Conservation (phyloP, 1,139 yeast genomes). For the Pichia sp. region DNA sequence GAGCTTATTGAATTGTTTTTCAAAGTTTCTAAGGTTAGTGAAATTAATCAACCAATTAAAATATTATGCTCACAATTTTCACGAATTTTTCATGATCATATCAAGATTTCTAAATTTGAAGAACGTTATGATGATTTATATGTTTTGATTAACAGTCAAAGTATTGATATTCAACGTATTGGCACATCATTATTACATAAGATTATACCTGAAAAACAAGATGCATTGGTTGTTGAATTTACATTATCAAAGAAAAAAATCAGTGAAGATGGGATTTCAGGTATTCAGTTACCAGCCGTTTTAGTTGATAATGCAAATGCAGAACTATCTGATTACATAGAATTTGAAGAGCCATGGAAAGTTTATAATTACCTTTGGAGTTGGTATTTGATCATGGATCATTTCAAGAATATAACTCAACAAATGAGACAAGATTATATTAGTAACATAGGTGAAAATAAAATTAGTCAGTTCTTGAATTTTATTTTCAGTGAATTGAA, state of each 20-base stretch:
- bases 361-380: slow-evolving; percentile 53
- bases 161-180: slow-evolving; percentile 35
- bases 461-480: slow-evolving; percentile 42
- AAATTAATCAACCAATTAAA: slow-evolving; percentile 30
- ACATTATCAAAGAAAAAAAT: slow-evolving; percentile 38
- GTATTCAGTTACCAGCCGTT: slow-evolving; percentile 33
- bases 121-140: slow-evolving; percentile 18
- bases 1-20: slow-evolving; percentile 38
- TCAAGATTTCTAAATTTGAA: slow-evolving; percentile 17
- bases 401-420: slow-evolving; percentile 62
- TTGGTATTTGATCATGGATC: slow-evolving; percentile 60
- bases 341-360: slow-evolving; percentile 32
- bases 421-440: slow-evolving; percentile 58
- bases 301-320: slow-evolving; percentile 30
- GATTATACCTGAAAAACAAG: slow-evolving; percentile 42
- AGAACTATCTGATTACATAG: slow-evolving; percentile 33
- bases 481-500: slow-evolving; percentile 47
- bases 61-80: slow-evolving; percentile 34
- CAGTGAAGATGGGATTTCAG: slow-evolving; percentile 20
- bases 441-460: slow-evolving; percentile 44
- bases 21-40: slow-evolving; percentile 24
- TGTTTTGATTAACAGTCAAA: slow-evolving; percentile 21
- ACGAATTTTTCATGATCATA: slow-evolving; percentile 27
- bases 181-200: slow-evolving; percentile 34
- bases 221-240: slow-evolving; percentile 55